Conservation (phyloP, 2,329 filamentous ascomycete genomes). For the Falciphora oryzae region DNA sequence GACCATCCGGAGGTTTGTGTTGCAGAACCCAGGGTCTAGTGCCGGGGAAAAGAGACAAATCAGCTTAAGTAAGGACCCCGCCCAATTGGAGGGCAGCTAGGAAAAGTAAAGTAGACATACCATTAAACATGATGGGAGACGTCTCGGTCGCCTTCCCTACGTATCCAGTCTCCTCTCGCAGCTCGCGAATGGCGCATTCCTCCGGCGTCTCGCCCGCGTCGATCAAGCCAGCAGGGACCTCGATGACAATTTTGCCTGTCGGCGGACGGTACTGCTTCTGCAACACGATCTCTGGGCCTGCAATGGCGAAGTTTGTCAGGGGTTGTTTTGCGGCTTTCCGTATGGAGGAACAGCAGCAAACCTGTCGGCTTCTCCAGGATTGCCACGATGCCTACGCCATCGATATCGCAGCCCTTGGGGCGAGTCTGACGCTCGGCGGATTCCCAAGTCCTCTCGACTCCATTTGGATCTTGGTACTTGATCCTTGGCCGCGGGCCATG, state of each 20-base stretch:
- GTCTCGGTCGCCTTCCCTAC: constrained; percentile 48
- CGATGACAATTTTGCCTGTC: constrained; percentile 52
- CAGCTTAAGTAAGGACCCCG: background rate
- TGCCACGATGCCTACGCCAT: constrained; percentile 69
- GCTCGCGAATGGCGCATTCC: constrained; percentile 56
- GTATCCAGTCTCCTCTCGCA: constrained; percentile 63
- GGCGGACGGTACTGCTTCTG: constrained; percentile 65
- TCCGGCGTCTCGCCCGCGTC: constrained; percentile 58
- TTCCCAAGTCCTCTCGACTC: constrained; percentile 60
- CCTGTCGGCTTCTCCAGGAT: constrained; percentile 53
- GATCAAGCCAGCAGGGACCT: constrained; percentile 59
- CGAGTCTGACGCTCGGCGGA: constrained; percentile 66
- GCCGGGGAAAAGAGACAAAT: background rate
- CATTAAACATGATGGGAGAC: constrained; percentile 63
- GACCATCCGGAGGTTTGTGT: constrained; percentile 63
- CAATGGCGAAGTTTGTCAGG: background rate
- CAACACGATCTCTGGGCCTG: constrained; percentile 50
- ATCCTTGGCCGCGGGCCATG: constrained; percentile 34
- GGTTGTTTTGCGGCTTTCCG: background rate
- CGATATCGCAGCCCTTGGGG: constrained; percentile 54
- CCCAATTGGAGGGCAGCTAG: background rate
- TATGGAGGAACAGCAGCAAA: constrained; percentile 9
- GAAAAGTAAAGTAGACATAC: constrained; percentile 19
- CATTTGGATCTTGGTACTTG: constrained; percentile 58
- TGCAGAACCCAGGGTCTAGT: constrained; percentile 57